Evolutionary conservation across 129 eudicot species (phyloP).

Genomic region (Saussurea involucrata): DNA sequence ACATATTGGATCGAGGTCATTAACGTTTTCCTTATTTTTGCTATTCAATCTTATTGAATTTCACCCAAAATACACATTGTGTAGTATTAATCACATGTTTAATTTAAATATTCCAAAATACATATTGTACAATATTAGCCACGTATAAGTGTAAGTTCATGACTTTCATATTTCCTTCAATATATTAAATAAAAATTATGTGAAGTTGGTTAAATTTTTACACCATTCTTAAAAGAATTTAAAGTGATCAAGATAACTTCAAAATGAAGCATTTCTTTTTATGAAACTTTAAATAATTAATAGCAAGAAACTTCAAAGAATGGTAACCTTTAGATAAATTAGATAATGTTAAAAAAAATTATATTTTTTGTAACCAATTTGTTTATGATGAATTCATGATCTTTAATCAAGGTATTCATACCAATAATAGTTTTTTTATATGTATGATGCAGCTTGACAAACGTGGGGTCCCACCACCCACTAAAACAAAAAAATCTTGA

Average conservation of each 20-base stretch:
- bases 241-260: conserved; percentile 26
- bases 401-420: too few species aligned
- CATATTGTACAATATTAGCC: too few species aligned
- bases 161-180: too few species aligned
- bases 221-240: background rate
- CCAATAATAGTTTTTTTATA: too few species aligned
- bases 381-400: background rate
- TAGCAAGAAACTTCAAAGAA: background rate
- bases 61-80: background rate
- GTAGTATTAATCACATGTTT: background rate
- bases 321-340: background rate
- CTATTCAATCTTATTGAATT: background rate
- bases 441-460: too few species aligned
- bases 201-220: background rate
- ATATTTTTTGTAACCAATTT: background rate
- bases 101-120: too few species aligned
- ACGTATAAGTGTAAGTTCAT: background rate
- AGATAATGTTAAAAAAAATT: background rate
- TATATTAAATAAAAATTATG: too few species aligned
- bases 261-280: conserved; percentile 16
- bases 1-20: too few species aligned
- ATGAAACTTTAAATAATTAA: conserved; percentile 1
- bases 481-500: too few species aligned
- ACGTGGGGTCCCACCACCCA: too few species aligned
- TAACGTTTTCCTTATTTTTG: background rate